phyloP scores from a whole-genome alignment of 2,329 filamentous ascomycete species.

The Stromatinia cepivora region DNA sequence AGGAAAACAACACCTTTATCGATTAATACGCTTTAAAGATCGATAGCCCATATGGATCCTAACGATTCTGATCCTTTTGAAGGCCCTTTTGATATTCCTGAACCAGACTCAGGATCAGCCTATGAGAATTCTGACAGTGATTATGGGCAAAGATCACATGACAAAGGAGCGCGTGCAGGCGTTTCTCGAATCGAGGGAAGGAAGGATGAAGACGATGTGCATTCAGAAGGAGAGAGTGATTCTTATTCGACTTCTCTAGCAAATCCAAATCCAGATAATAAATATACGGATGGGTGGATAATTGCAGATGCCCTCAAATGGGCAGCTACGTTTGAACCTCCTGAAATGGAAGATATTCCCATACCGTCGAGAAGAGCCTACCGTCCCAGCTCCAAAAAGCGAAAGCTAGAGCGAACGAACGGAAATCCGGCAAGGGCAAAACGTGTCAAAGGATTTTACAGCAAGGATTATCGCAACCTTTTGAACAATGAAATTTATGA shows the following conservation, averaged over 20 bases:
- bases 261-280: conserved; percentile 11
- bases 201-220: neutral
- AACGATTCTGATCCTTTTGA: conserved; percentile 26
- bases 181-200: neutral
- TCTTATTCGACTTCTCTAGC: neutral
- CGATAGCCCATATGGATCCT: conserved; percentile 27
- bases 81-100: conserved; percentile 11
- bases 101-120: conserved; percentile 37
- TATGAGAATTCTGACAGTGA: conserved; percentile 34
- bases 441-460: conserved; percentile 46
- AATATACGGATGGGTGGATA: conserved; percentile 25
- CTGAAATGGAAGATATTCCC: conserved; percentile 33
- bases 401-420: conserved; percentile 25
- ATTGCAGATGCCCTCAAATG: conserved; percentile 31
- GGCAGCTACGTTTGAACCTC: conserved; percentile 36
- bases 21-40: conserved; percentile 30
- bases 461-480: conserved; percentile 51
- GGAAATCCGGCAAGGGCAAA: conserved; percentile 33
- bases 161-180: conserved; percentile 15
- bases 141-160: conserved; percentile 25
- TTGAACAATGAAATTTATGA: conserved; percentile 61
- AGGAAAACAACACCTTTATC: conserved; percentile 17
- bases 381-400: conserved; percentile 27
- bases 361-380: conserved; percentile 26
- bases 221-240: conserved; percentile 15